Evolutionary conservation across 1,284 basidiomycete species (phyloP).

Genomic region (Rhodotorula sp.): DNA sequence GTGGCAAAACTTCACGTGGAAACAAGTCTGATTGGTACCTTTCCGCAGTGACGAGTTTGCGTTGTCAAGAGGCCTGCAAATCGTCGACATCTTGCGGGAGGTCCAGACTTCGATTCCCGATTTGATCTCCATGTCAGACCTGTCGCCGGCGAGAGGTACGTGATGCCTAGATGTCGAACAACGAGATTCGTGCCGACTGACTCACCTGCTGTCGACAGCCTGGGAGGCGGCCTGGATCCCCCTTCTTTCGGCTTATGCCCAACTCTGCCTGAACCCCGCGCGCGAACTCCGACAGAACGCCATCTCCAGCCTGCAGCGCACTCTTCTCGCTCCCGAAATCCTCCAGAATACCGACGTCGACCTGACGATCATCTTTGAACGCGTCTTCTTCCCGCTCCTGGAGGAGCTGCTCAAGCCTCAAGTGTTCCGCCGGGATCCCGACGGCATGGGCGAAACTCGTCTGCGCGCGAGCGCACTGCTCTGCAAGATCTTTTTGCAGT

Average conservation of each 20-base stretch:
- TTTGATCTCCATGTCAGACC: conserved; percentile 39
- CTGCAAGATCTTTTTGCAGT: conserved; percentile 94
- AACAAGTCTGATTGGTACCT: conserved; percentile 26
- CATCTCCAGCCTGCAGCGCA: conserved; percentile 79
- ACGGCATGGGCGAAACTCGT: conserved; percentile 85
- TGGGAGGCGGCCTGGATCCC: conserved; percentile 82
- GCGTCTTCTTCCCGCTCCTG: conserved; percentile 84
- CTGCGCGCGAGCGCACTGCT: conserved; percentile 80
- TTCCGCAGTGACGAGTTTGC: conserved; percentile 58
- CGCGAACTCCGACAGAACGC: conserved; percentile 82
- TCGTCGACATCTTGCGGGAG: conserved; percentile 68
- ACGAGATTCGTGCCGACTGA: not conserved
- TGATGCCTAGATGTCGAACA: conserved; percentile 7
- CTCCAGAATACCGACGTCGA: conserved; percentile 60
- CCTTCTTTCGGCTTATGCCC: conserved; percentile 70
- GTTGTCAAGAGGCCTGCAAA: conserved; percentile 73
- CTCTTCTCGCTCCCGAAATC: conserved; percentile 76
- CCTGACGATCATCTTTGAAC: conserved; percentile 80
- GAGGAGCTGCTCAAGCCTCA: conserved; percentile 88
- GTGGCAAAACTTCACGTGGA: not conserved
- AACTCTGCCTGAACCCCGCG: conserved; percentile 80
- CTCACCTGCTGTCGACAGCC: conserved; percentile 52
- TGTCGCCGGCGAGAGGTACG: conserved; percentile 35
- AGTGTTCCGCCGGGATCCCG: conserved; percentile 72
- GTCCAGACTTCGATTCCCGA: conserved; percentile 42